phyloP scores from a whole-genome alignment of 805 yeast genomes.

The Ogataea nitratoaversa region DNA sequence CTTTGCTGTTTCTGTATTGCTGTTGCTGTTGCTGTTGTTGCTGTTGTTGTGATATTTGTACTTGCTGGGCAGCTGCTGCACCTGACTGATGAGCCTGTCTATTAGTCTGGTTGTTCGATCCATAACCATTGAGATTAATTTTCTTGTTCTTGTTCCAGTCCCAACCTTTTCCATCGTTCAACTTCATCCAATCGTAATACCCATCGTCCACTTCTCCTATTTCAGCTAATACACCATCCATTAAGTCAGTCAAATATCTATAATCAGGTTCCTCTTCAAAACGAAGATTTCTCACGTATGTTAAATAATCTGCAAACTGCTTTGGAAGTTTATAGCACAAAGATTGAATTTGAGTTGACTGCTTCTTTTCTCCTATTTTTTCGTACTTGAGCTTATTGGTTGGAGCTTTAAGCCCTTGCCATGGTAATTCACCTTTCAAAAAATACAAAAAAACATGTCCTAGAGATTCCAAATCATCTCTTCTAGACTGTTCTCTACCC shows the following conservation, averaged over 20 bases:
- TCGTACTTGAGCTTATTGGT: conserved; percentile 81
- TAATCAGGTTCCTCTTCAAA: conserved; percentile 83
- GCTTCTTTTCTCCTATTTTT: conserved; percentile 78
- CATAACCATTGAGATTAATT: conserved; percentile 79
- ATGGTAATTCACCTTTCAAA: conserved; percentile 73
- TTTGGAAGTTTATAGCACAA: conserved; percentile 62
- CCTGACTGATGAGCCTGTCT: conserved; percentile 9
- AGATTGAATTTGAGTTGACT: conserved; percentile 60
- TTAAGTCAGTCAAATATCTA: conserved; percentile 56
- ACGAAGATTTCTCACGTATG: conserved; percentile 60
- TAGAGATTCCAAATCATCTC: conserved; percentile 77
- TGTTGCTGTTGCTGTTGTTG: conserved; percentile 14
- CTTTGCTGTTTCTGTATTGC: conserved; percentile 9
- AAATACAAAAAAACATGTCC: conserved; percentile 83
- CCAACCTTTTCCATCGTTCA: conserved; percentile 81
- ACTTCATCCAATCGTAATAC: conserved; percentile 76
- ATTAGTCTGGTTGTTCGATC: conserved; percentile 34
- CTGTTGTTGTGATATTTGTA: conserved; percentile 7
- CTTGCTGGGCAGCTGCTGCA: conserved; percentile 9
- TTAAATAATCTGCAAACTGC: conserved; percentile 72
- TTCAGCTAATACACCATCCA: conserved; percentile 55
- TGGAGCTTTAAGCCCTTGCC: conserved; percentile 90
- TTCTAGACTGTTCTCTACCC: conserved; percentile 77
- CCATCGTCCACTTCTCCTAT: conserved; percentile 60
- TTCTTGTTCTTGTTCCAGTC: conserved; percentile 70